Base-by-base conservation (phyloP, 2,329 filamentous ascomycete genomes). In the Phoma sp. region DNA sequence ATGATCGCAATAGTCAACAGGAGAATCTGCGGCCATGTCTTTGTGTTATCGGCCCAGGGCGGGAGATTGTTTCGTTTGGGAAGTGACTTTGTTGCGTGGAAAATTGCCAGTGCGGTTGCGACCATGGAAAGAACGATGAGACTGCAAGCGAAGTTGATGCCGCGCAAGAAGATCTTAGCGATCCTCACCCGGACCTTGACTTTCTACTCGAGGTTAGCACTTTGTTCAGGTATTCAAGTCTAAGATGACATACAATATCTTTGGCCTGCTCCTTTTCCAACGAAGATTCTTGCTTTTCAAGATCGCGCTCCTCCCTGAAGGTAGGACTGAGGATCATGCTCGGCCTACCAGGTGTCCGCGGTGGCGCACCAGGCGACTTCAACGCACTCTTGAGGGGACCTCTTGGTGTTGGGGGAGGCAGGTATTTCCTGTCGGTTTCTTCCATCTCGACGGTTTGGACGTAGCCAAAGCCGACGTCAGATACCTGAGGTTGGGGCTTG, bases 101-200 rank as follows among this genome's bases (percentile, higher is more conserved):
- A 99, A 76, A 99, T 93, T 64, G 87, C 81, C 71, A 99, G 91
- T 3, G 91, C 92, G n/a, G 91, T 85, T 13, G 90, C 88, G 49
- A 99, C 81, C 85, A 99, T 94, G 59, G 92, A 83, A 54, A 99
- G 84, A 63, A 99, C 91, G 73, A 99, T 97, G 57, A 98, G 83
- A 75, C 91, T 94, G 82, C 95, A 99, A 76, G 91, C 92, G 77
- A 99, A 98, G 83, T 94, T 97, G 78, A 98, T 90, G 52, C 92
- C 89, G 63, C 95, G 89, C n/a, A 99, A 87, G 60, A 96, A 86
- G 68, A 98, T 88, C 81, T 99, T 99, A 65, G 94, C 95, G 77
- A 98, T 83, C 41, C 95, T 88, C 31, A 98, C 93, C 64, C 92
- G 87, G 32, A 88, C 88, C 80, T 97, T 98, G 75, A 96, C 86